These are phyloP conservation scores for Trichosporon sp. DNA, from an alignment of 1,284 basidiomycete genomes.

Conservation along the genomic window DNA sequence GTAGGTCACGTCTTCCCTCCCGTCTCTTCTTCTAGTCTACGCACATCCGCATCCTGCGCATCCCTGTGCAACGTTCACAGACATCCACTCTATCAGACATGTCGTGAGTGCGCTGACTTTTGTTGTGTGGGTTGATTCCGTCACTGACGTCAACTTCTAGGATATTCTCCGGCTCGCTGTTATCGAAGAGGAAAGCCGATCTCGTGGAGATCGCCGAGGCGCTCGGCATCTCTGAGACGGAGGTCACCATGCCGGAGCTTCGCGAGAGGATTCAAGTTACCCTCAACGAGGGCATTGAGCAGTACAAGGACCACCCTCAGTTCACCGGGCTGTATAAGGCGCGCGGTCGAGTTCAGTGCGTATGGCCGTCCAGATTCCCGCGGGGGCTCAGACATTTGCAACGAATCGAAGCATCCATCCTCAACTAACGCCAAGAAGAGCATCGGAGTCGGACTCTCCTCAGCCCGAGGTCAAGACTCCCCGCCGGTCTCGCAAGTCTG, in stretches of 20 bases:
- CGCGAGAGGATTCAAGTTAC: conserved; percentile 33
- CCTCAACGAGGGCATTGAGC: conserved; percentile 30
- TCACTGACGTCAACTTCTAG: conserved; percentile 1
- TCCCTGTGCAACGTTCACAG: neutral
- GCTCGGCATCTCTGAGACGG: conserved; percentile 25
- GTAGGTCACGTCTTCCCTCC: neutral
- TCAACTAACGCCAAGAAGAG: conserved; percentile 3
- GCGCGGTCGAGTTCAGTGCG: conserved; percentile 4
- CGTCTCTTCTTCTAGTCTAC: neutral
- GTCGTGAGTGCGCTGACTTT: conserved; percentile 16
- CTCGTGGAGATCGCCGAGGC: conserved; percentile 41
- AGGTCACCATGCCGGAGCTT: conserved; percentile 23
- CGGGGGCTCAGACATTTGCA: neutral
- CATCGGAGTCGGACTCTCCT: conserved; percentile 22
- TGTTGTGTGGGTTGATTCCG: neutral
- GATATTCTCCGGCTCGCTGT: conserved; percentile 34
- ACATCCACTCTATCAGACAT: conserved; percentile 4
- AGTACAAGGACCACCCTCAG: conserved; percentile 18
- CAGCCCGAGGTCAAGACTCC: conserved; percentile 24
- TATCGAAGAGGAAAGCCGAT: conserved; percentile 37
- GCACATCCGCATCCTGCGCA: conserved; percentile 3
- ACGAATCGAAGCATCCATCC: neutral
- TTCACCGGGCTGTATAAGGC: conserved; percentile 42
- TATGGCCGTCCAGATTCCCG: neutral
- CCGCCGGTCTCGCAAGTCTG: conserved; percentile 27